These are phyloP conservation scores for Amylostereum areolatum DNA, from an alignment of 1,284 basidiomycete genomes.

Conservation along the genomic window DNA sequence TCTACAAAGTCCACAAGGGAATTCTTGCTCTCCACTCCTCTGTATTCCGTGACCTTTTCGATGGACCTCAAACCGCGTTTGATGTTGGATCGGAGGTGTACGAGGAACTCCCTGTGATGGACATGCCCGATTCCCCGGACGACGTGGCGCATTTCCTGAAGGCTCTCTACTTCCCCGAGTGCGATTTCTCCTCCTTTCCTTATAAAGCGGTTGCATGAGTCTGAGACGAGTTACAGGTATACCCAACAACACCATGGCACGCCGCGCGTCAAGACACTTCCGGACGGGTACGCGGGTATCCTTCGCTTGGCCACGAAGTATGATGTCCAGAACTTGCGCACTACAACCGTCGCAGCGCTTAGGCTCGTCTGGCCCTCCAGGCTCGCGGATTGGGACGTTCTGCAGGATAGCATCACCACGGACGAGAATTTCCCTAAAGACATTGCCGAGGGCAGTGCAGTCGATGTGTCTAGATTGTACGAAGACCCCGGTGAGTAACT, in stretches of 20 bases:
- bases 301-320: background rate
- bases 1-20: background rate
- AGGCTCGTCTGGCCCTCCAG: too few relatives aligned
- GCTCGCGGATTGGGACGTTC: too few relatives aligned
- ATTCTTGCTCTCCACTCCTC: background rate
- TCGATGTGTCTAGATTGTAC: too few relatives aligned
- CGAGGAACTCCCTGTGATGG: background rate
- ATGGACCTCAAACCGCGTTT: background rate
- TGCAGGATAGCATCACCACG: too few relatives aligned
- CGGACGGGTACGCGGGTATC: background rate
- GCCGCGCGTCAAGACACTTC: background rate
- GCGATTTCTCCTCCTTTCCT: background rate
- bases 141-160: background rate
- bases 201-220: too few relatives aligned
- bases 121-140: background rate
- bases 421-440: too few relatives aligned
- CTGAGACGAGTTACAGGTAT: too few relatives aligned
- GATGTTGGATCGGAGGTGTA: background rate
- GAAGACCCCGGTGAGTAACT: too few relatives aligned
- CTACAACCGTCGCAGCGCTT: too few relatives aligned
- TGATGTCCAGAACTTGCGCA: too few relatives aligned
- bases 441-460: too few relatives aligned
- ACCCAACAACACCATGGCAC: background rate
- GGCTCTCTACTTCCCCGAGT: background rate
- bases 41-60: background rate